These are phyloP conservation scores for Lasiodiplodia sp. DNA, from an alignment of 2,329 filamentous ascomycete species.

Conservation along the genomic window DNA sequence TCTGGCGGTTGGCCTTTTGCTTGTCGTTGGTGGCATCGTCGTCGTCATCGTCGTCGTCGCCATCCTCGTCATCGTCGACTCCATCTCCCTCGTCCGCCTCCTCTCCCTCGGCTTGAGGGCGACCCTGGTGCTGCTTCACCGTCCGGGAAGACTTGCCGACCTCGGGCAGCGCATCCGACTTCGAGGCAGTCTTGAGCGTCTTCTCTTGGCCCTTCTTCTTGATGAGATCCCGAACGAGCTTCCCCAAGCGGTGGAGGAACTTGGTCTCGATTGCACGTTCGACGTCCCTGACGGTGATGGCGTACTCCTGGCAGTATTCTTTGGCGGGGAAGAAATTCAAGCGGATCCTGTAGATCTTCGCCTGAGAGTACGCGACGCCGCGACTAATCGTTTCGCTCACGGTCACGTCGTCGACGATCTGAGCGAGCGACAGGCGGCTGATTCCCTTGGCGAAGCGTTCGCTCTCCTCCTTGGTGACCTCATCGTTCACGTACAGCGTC, in stretches of 20 bases:
- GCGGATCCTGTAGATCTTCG: constrained; percentile 84
- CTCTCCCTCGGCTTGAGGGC: constrained; percentile 50
- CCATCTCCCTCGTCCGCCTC: constrained; percentile 66
- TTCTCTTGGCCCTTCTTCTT: constrained; percentile 74
- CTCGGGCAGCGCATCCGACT: constrained; percentile 73
- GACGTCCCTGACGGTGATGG: constrained; percentile 80
- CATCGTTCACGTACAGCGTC: constrained; percentile 79
- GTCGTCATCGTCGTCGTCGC: constrained; percentile 80
- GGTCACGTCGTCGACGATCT: constrained; percentile 80
- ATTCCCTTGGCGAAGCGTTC: constrained; percentile 91
- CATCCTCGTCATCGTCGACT: constrained; percentile 65
- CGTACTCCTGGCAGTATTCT: constrained; percentile 87
- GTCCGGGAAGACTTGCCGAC: constrained; percentile 70
- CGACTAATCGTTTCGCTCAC: constrained; percentile 82
- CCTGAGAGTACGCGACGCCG: constrained; percentile 71
- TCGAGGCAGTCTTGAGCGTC: constrained; percentile 57
- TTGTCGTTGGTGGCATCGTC: constrained; percentile 74
- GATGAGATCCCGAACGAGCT: constrained; percentile 76
- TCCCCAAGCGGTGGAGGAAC: constrained; percentile 76
- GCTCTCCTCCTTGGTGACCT: constrained; percentile 71
- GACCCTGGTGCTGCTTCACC: constrained; percentile 58
- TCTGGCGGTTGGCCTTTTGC: constrained; percentile 75
- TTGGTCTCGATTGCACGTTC: constrained; percentile 79
- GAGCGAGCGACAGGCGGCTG: constrained; percentile 81
- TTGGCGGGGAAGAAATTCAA: constrained; percentile 83